Evolutionary conservation across 1,284 basidiomycete species (phyloP).

Genomic region (Ustilago xerochloae): DNA sequence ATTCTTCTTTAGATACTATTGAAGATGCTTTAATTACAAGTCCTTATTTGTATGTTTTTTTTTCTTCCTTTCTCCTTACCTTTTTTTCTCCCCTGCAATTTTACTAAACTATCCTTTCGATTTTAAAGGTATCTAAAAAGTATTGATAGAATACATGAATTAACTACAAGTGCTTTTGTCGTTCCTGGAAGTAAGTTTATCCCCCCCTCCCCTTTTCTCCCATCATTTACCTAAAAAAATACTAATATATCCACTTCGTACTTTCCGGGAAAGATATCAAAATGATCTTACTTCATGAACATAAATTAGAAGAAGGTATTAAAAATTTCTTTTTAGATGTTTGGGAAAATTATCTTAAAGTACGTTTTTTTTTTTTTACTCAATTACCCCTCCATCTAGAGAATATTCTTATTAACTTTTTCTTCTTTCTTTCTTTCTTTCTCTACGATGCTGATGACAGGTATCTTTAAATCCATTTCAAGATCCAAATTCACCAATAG

Average conservation of each 20-base stretch:
- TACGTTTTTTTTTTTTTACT: too few species aligned
- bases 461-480: constrained; percentile 64
- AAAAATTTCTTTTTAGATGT: constrained; percentile 66
- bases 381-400: neutral
- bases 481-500: constrained; percentile 58
- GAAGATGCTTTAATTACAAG: constrained; percentile 59
- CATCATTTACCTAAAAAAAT: too few species aligned
- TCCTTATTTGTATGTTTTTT: constrained; percentile 50
- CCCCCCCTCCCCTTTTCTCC: neutral
- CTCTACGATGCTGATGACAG: constrained; percentile 18
- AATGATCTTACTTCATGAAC: constrained; percentile 65
- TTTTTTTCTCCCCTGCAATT: too few species aligned
- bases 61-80: constrained; percentile 10
- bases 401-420: neutral
- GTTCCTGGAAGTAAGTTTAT: constrained; percentile 59
- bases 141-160: constrained; percentile 65
- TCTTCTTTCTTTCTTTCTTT: neutral
- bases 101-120: too few species aligned
- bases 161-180: constrained; percentile 59
- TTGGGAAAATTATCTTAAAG: constrained; percentile 65
- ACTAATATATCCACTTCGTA: too few species aligned
- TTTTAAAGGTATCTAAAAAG: constrained; percentile 55
- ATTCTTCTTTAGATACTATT: constrained; percentile 61
- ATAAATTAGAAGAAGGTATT: constrained; percentile 67
- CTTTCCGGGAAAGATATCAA: constrained; percentile 61